Base-by-base conservation (phyloP, 208 protist genomes). In the Acanthamoeba castellanii region DNA sequence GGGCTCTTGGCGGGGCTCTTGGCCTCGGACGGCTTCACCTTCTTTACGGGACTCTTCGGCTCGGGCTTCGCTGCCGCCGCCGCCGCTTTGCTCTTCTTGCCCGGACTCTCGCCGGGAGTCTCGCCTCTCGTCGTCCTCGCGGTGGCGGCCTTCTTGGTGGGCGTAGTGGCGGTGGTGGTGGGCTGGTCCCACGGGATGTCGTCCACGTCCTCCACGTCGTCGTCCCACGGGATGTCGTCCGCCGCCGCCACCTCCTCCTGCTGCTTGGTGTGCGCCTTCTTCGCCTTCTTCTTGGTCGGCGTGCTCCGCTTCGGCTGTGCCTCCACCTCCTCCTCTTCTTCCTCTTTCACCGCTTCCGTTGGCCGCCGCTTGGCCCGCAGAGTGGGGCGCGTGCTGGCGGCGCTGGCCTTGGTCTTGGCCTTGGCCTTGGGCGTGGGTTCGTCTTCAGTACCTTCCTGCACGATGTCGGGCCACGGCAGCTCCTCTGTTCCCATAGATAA, bases 141-240 rank as follows among this genome's bases (percentile, higher is more conserved):
- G 25, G 66, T 47, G n/a, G 72, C 72, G 42, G 11, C 74, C 74
- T 84, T 55, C 27, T 52, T 84, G 42, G 8, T 18, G 37, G 45
- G 16, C 22, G 74, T 6, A 5, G 42, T 55, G 14, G 74, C 59
- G 59, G 59, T 30, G 42, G 37, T 84, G 42, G 42, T 84, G 42
- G 74, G 74, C 74, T 84, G 42, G n/a, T 84, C 74, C 74, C 74
- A 84, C 7, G 74, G 74, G 5, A 84, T 55, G 37, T 84, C 74
- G 4, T 84, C 74, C 6, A 84, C 37, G 74, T 84, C 74, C 45
- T 55, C 74, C 4, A 57, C 37, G 2, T 27, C 30, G 9, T 18
- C 72, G 8, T 81, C 37, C 18, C 42, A 5, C 72, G 59, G 16
- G 59, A 13, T 22, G 16, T 84, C 30, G 74, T 37, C 9, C 9